phyloP scores from a whole-genome alignment of 345 rosid genomes.

The Combretum micranthum region DNA sequence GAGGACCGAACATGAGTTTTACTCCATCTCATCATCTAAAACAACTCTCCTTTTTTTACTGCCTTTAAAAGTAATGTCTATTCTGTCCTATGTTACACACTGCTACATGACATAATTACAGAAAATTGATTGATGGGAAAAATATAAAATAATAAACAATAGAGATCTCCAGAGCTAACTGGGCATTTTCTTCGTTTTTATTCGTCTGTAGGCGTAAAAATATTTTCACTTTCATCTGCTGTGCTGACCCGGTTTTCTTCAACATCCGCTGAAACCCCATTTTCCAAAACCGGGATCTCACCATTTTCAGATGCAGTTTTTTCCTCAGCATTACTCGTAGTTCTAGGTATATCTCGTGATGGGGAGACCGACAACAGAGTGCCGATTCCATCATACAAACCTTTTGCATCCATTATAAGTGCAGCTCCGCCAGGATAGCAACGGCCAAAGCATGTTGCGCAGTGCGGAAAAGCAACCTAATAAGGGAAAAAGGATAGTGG shows the following conservation, averaged over 20 bases:
- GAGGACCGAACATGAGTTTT: no score
- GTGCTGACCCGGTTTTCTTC: constrained; percentile 23
- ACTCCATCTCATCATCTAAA: no score
- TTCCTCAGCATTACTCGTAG: constrained; percentile 27
- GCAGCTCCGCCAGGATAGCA: constrained; percentile 84
- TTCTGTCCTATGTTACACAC: no score
- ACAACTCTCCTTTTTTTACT: no score
- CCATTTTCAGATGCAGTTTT: constrained; percentile 37
- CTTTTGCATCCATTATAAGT: constrained; percentile 70
- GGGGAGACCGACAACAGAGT: constrained; percentile 50
- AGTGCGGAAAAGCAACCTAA: constrained; percentile 80
- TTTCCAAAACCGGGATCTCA: constrained; percentile 24
- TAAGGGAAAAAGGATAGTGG: neutral
- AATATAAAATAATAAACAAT: no score
- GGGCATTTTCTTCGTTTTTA: no score
- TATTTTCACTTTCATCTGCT: constrained; percentile 19
- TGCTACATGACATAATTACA: no score
- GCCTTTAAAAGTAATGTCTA: no score
- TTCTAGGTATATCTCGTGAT: constrained; percentile 43
- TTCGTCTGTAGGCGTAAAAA: no score
- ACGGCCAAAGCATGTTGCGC: constrained; percentile 84
- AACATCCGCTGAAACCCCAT: constrained; percentile 34
- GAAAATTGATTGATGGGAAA: no score
- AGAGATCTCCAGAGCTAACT: no score
- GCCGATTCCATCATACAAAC: constrained; percentile 47